Evolutionary conservation across 768 basidiomycete species (phyloP), one percentile per base, ranked within the genome.

Genomic region (Rhodotorula graminis): DNA sequence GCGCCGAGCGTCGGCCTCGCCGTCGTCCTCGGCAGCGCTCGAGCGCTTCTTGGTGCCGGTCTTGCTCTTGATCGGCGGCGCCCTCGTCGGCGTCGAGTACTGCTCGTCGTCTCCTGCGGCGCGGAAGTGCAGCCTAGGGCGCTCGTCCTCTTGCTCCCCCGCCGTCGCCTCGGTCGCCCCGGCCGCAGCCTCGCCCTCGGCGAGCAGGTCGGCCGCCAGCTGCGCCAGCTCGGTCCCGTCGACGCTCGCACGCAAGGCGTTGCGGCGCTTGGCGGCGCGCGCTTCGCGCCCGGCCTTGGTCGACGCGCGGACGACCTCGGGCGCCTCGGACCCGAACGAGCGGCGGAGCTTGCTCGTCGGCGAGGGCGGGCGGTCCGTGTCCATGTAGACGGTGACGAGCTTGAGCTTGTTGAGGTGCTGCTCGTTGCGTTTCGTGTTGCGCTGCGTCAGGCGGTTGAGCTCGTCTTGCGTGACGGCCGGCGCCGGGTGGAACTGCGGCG

Each of bases 301-400:
- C n/a, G 33, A 37, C 31, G 67, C 47, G 1, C 40, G 16, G 2
- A 52, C 50, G 25, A 52, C 50, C 5, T 37, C 67, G 6, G 25
- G 44, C 1, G 46, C 55, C 3, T 52, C 50, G 50, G 49, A 29
- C 15, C 49, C 62, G 9, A 72, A 42, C 46, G 68, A 60, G 12
- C 65, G 69, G 5, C 78, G 77, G 49, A 79, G 74, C 67, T 78
- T 79, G 69, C 70, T 71, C 44, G 77, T 77, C 8, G 78, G 78
- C 4, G 68, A 70, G 14, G 78, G 75, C 25, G 78, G 78, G 9
- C 78, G 73, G 42, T 72, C 65, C 49, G 63, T 62, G 31, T 76
- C 71, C 55, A 78, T 62, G 53, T 58, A 59, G 61, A 79, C 61
- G 9, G 66, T 65, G 29, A 72, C 68, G 50, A 77, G 62, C 49